Conservation (phyloP, 2,329 filamentous ascomycete genomes). For the Colletotrichum sp. region DNA sequence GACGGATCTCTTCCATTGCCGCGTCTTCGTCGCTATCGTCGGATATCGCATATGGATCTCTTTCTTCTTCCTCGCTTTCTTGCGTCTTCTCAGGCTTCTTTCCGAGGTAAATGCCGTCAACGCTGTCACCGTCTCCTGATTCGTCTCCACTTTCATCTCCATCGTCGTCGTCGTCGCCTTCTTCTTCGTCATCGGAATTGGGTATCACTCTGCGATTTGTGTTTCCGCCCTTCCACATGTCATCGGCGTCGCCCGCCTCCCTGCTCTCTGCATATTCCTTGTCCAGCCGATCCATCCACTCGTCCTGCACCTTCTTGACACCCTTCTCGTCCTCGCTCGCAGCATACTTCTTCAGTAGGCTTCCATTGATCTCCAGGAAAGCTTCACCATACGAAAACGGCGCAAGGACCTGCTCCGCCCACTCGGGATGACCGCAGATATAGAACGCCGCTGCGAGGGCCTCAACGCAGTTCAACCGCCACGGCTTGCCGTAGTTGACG, state of each 20-base stretch:
- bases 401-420: slow-evolving; percentile 83
- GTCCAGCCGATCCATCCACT: slow-evolving; percentile 90
- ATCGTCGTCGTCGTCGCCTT: slow-evolving; percentile 50
- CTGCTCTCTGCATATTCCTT: slow-evolving; percentile 85
- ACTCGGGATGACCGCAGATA: slow-evolving; percentile 90
- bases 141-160: slow-evolving; percentile 50
- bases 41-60: slow-evolving; percentile 77
- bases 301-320: slow-evolving; percentile 83
- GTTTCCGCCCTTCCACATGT: slow-evolving; percentile 92
- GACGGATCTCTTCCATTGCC: slow-evolving; percentile 90
- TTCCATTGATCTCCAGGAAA: slow-evolving; percentile 90
- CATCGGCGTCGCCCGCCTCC: slow-evolving; percentile 67
- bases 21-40: slow-evolving; percentile 81
- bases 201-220: slow-evolving; percentile 69
- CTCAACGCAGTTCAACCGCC: slow-evolving; percentile 94
- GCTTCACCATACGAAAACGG: slow-evolving; percentile 88
- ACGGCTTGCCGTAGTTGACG: slow-evolving; percentile 96
- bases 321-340: slow-evolving; percentile 81
- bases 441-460: slow-evolving; percentile 90
- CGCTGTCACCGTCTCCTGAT: slow-evolving; percentile 47
- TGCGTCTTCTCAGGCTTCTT: slow-evolving; percentile 47
- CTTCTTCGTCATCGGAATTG: slow-evolving; percentile 61
- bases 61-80: slow-evolving; percentile 51
- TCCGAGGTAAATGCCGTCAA: slow-evolving; percentile 67
- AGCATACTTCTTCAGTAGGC: slow-evolving; percentile 82